Evolutionary conservation across 371 early-diverging fungal species (phyloP).

Genomic region (Mucor sp.): DNA sequence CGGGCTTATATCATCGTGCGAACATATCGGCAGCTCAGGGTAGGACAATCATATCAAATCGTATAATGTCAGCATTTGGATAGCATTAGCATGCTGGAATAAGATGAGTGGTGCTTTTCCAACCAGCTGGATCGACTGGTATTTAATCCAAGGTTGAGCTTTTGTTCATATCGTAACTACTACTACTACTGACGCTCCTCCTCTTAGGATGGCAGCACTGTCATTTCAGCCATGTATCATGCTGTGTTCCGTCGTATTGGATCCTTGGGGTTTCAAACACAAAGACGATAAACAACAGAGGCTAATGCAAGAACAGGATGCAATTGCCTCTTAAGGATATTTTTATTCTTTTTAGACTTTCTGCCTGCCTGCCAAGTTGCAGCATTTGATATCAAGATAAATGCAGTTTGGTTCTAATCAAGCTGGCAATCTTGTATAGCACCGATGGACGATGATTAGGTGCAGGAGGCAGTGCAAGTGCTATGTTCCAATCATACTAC

Average conservation of each 20-base stretch:
- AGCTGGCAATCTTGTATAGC: constrained; percentile 72
- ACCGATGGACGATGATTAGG: too few relatives aligned
- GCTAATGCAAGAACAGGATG: not conserved
- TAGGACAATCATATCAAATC: constrained; percentile 9
- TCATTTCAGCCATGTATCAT: constrained; percentile 81
- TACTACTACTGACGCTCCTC: too few relatives aligned
- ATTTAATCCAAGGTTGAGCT: too few relatives aligned
- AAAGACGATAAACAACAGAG: constrained; percentile 15
- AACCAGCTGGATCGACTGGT: constrained; percentile 67
- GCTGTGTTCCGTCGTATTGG: too few relatives aligned
- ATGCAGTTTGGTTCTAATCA: constrained; percentile 76
- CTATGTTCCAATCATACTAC: too few relatives aligned
- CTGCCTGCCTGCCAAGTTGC: constrained; percentile 6
- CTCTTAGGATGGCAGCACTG: constrained; percentile 76
- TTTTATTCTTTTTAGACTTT: constrained; percentile 11
- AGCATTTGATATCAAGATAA: constrained; percentile 63
- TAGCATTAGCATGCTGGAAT: not conserved
- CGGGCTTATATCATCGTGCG: constrained; percentile 29
- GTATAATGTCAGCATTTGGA: not conserved
- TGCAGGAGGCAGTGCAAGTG: too few relatives aligned
- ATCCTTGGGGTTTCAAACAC: constrained; percentile 81
- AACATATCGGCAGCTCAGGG: constrained; percentile 29
- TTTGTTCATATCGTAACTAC: constrained; percentile 83
- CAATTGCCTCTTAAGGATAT: constrained; percentile 7
- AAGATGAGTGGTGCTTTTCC: constrained; percentile 22